Evolutionary conservation across 2,329 filamentous ascomycete genomes (phyloP), one percentile per base, ranked within the genome.

Genomic region (Aquanectria penicillioides): DNA sequence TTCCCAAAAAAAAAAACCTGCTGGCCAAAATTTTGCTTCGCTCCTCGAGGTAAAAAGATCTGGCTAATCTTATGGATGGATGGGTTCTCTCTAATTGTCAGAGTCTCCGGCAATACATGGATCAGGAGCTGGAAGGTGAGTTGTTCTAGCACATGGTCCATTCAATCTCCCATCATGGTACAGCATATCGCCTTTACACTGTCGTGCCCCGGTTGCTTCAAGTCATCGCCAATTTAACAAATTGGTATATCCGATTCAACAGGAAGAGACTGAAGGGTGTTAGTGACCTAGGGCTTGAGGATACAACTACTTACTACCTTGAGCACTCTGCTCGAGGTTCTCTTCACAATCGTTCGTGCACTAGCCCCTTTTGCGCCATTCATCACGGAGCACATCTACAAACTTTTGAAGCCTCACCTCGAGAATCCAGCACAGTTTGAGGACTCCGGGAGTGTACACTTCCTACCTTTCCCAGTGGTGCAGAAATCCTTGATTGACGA

Each of bases 211-310:
- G 89, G 57, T 78, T 96, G 59, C 82, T 94, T 17, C 83, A 83
- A 55, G 82, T 94, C 72, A 94, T 96, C 65, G 93, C 96, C 70
- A 91, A 94, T 76, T 90, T 90, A 15, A 95, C 92, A 8, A 96
- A 97, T 77, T 96, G 92, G 92, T 96, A 95, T 79, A 96, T 96
- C 73, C 86, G 92, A 55, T 94, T 95, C 82, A 95, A 95, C 79
- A 85, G 92, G 41, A 90, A 90, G 75, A 86, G 92, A 49, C 80
- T 95, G 64, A 96, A 95, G 86, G 92, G 92, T 53, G 91, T n/a
- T n/a, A n/a, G n/a, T n/a, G n/a, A 92, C 71, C 77, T 90, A 20
- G 67, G 64, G 12, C 6, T 59, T 23, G 85, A 91, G 12, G 93
- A 97, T 72, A 95, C 93, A 10, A 80, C 89, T 37, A 90, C 94